These are phyloP conservation scores for Astragalus glycyphyllos DNA, from an alignment of 306 rosid species.

Conservation along the genomic window DNA sequence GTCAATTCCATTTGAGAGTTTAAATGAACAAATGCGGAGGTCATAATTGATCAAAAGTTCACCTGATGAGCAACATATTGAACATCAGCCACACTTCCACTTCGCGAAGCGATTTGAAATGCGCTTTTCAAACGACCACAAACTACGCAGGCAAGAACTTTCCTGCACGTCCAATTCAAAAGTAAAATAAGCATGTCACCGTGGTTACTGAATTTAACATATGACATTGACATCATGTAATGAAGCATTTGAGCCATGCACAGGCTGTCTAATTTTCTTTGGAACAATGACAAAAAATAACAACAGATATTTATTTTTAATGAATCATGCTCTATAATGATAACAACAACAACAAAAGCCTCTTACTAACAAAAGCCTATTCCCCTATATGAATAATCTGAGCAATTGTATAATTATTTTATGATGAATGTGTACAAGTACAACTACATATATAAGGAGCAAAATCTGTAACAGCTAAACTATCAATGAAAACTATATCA, in stretches of 20 bases:
- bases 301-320: neutral
- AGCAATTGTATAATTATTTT: neutral
- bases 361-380: neutral
- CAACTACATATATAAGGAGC: constrained; percentile 14
- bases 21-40: constrained; percentile 20
- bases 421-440: neutral
- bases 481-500: constrained; percentile 1
- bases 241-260: constrained; percentile 9
- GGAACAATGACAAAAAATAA: constrained; percentile 13
- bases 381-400: neutral
- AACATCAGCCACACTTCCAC: constrained; percentile 99
- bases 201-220: constrained; percentile 16
- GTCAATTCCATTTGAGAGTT: constrained; percentile 26
- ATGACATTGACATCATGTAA: constrained; percentile 31
- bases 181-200: constrained; percentile 34
- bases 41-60: constrained; percentile 38
- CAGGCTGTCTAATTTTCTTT: constrained; percentile 8
- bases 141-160: constrained; percentile 98
- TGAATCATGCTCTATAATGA: neutral
- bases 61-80: constrained; percentile 99
- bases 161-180: constrained; percentile 67
- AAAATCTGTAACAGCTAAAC: neutral
- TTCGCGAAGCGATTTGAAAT: constrained; percentile 96
- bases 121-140: constrained; percentile 99
- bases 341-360: neutral